Base-by-base conservation (phyloP, 2,329 filamentous ascomycete species). In the Cladosporium sp. region DNA sequence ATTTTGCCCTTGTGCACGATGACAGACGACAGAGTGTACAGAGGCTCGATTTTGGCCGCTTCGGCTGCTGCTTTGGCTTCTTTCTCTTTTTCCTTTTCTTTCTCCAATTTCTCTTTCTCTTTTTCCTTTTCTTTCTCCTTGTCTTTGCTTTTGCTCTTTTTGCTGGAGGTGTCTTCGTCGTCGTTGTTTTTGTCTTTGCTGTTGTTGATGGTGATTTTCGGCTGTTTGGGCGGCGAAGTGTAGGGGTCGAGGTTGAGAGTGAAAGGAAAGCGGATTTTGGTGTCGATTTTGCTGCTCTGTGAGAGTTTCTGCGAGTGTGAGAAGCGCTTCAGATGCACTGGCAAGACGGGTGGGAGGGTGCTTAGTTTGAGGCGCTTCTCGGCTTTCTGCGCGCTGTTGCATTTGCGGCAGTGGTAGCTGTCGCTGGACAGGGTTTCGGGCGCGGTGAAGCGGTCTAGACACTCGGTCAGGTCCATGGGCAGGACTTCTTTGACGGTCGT, bases 1-100 rank as follows among this genome's bases (percentile, higher is more conserved):
- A 97, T 90, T 77, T 94, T 92, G 60, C 94, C 94, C 67, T 96
- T 91, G 74, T 98, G 94, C 46, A 97, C 93, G 25, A 98, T 90
- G 2, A 97, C 93, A 68, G 91, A 93, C 21, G 93, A 85, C 1
- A 98, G 85, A 70, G 97, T 92, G 76, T 97, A 98, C 5, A 90
- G 87, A 73, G 91, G 93, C 5, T 86, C 88, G 71, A 36, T 73
- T 34, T 49, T 43, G 21, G 66, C 23, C 2, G 62, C 39, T 39
- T 68, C 60, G 11, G 56, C 72, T 67, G 58, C 73, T 67, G 66
- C 76, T 25, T 64, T 58, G 21, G 49, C 64, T 16, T 36, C 32
- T 13, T 64, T 62, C 2, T 65, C 65, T 21, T 66, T 64, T 2
- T 66, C 63, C 21, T 66, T 66, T 4, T 66, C 68, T 6, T 57